Evolutionary conservation across 306 rosid species (phyloP).

Genomic region (Cyclanthera cordifolia): DNA sequence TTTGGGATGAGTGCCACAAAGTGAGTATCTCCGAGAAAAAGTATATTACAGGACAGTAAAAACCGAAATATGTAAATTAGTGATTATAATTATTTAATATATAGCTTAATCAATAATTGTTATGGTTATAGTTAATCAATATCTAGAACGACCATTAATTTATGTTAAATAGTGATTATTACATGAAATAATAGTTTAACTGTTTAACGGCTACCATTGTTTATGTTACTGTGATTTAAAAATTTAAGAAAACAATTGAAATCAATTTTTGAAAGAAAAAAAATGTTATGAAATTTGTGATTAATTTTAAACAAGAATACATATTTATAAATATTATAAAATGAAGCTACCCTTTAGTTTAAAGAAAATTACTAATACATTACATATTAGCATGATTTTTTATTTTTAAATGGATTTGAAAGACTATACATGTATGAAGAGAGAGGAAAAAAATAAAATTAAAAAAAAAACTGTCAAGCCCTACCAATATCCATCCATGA

Average conservation of each 20-base stretch:
- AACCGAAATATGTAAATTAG: background rate
- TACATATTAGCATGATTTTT: background rate
- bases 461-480: background rate
- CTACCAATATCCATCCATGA: background rate
- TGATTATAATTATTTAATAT: background rate
- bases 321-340: background rate
- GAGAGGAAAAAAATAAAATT: no score
- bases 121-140: background rate
- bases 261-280: background rate
- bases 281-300: background rate
- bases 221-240: background rate
- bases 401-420: background rate
- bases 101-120: background rate
- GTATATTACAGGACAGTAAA: background rate
- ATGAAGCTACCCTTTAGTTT: background rate
- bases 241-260: background rate
- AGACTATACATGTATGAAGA: background rate
- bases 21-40: no score
- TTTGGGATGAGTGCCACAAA: no score
- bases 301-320: background rate
- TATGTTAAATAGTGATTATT: background rate
- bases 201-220: background rate
- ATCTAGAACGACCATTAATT: background rate
- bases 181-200: background rate
- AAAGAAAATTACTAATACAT: background rate